Conservation (phyloP, 768 basidiomycete species). For the Calocera viscosa region DNA sequence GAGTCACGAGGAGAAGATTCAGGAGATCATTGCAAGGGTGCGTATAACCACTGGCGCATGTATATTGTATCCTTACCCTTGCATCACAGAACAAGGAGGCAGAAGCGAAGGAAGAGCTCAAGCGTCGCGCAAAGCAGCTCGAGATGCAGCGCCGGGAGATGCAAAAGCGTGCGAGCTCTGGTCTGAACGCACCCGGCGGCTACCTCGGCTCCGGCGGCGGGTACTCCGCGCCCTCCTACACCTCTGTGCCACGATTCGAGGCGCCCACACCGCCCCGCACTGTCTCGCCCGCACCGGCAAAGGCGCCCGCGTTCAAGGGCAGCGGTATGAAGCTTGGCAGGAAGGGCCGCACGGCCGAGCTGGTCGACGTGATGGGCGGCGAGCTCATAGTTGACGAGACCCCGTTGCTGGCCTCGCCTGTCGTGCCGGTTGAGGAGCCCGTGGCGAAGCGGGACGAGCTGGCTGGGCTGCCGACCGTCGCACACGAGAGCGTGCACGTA, state of each 20-base stretch:
- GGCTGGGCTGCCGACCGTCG: slow-evolving; percentile 49
- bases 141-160: slow-evolving; percentile 96
- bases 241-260: slow-evolving; percentile 15
- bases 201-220: slow-evolving; percentile 27
- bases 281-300: slow-evolving; percentile 39
- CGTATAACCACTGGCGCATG: slow-evolving; percentile 21
- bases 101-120: slow-evolving; percentile 97
- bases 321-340: slow-evolving; percentile 97
- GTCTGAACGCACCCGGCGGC: slow-evolving; percentile 30
- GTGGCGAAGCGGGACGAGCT: slow-evolving; percentile 24
- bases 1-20: slow-evolving; percentile 52
- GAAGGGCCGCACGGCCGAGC: slow-evolving; percentile 77
- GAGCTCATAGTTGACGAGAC: slow-evolving; percentile 50
- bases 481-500: slow-evolving; percentile 73
- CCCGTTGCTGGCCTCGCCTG: slow-evolving; percentile 41
- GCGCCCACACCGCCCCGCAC: slow-evolving; percentile 24
- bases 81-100: slow-evolving; percentile 82
- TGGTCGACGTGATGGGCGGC: slow-evolving; percentile 77
- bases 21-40: slow-evolving; percentile 93
- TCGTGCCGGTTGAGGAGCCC: slow-evolving; percentile 35
- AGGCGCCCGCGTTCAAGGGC: slow-evolving; percentile 77
- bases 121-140: slow-evolving; percentile 91
- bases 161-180: slow-evolving; percentile 55
- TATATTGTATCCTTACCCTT: background rate
- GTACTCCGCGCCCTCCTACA: slow-evolving; percentile 14